phyloP scores from a whole-genome alignment of 2,329 filamentous ascomycete species.

The Colletotrichum musae region DNA sequence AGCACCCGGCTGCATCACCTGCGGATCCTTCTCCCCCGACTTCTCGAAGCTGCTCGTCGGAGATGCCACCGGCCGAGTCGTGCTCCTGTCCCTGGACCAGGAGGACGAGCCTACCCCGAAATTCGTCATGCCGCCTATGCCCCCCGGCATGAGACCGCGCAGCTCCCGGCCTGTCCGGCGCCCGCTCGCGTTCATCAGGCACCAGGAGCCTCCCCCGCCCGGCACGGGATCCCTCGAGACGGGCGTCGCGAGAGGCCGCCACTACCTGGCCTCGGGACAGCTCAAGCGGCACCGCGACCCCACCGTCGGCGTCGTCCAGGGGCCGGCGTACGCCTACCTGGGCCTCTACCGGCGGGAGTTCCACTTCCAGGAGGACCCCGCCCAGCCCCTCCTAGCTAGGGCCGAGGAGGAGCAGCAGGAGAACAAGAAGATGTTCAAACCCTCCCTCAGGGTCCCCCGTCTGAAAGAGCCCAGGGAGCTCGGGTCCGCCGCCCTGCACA shows the following conservation, averaged over 20 bases:
- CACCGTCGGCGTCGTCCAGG: slow-evolving; percentile 69
- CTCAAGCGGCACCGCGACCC: slow-evolving; percentile 61
- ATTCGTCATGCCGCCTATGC: slow-evolving; percentile 55
- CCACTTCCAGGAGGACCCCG: slow-evolving; percentile 61
- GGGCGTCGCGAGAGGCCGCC: slow-evolving; percentile 47
- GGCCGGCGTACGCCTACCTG: slow-evolving; percentile 63
- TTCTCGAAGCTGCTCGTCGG: slow-evolving; percentile 69
- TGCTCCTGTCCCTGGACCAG: slow-evolving; percentile 66
- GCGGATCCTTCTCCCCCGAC: slow-evolving; percentile 72
- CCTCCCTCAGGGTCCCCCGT: slow-evolving; percentile 30
- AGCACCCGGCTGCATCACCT: slow-evolving; percentile 69
- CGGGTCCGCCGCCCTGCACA: neutral
- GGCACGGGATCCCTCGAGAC: slow-evolving; percentile 44
- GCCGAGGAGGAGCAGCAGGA: slow-evolving; percentile 62
- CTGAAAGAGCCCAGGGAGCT: slow-evolving; percentile 24
- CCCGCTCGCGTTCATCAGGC: slow-evolving; percentile 64
- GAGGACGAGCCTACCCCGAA: slow-evolving; percentile 52
- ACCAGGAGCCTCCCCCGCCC: slow-evolving; percentile 64
- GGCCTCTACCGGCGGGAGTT: slow-evolving; percentile 63
- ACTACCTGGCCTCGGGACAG: slow-evolving; percentile 57
- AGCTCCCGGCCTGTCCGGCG: slow-evolving; percentile 55
- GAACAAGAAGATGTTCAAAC: slow-evolving; percentile 47
- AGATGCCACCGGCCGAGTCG: slow-evolving; percentile 73
- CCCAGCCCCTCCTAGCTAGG: slow-evolving; percentile 59
- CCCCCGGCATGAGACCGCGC: slow-evolving; percentile 40